These are phyloP conservation scores for Neoarthrinium moseri DNA, from an alignment of 2,329 filamentous ascomycete species.

Conservation along the genomic window DNA sequence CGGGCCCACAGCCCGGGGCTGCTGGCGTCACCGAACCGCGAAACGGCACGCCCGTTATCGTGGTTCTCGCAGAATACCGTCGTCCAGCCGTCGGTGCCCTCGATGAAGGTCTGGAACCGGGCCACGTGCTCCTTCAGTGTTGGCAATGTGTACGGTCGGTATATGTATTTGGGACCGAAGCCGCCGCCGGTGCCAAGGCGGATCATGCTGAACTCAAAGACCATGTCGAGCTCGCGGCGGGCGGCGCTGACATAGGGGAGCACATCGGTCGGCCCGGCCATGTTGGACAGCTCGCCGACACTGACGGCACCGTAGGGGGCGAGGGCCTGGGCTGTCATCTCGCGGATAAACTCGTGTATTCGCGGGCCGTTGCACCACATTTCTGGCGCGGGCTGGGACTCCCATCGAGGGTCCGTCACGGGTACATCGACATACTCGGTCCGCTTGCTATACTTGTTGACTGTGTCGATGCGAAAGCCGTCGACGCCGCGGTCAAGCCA, in stretches of 20 bases:
- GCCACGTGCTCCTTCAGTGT: slow-evolving; percentile 41
- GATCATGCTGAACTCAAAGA: slow-evolving; percentile 60
- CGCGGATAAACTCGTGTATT: slow-evolving; percentile 60
- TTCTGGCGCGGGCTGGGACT: slow-evolving; percentile 41
- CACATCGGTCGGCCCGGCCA: slow-evolving; percentile 49
- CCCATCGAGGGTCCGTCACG: slow-evolving; percentile 35
- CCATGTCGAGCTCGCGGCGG: slow-evolving; percentile 58
- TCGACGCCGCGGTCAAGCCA: slow-evolving; percentile 70
- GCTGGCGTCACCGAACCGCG: slow-evolving; percentile 48
- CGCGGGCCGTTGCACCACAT: slow-evolving; percentile 61
- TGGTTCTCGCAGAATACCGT: slow-evolving; percentile 65
- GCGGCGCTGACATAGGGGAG: slow-evolving; percentile 53
- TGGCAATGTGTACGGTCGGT: slow-evolving; percentile 43
- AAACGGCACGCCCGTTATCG: slow-evolving; percentile 58
- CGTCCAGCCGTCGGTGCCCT: slow-evolving; percentile 53
- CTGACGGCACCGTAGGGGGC: slow-evolving; percentile 57
- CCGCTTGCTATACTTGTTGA: slow-evolving; percentile 66
- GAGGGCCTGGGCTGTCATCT: slow-evolving; percentile 55
- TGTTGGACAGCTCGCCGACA: slow-evolving; percentile 61
- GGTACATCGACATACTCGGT: slow-evolving; percentile 54
- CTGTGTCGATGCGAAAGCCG: slow-evolving; percentile 67
- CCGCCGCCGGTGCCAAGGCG: slow-evolving; percentile 49
- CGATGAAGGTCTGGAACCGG: slow-evolving; percentile 49
- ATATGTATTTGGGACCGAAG: slow-evolving; percentile 46
- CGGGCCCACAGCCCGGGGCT: slow-evolving; percentile 40